These are phyloP conservation scores for Petunia secreta DNA, from an alignment of 257 asterid genomes.

Conservation along the genomic window DNA sequence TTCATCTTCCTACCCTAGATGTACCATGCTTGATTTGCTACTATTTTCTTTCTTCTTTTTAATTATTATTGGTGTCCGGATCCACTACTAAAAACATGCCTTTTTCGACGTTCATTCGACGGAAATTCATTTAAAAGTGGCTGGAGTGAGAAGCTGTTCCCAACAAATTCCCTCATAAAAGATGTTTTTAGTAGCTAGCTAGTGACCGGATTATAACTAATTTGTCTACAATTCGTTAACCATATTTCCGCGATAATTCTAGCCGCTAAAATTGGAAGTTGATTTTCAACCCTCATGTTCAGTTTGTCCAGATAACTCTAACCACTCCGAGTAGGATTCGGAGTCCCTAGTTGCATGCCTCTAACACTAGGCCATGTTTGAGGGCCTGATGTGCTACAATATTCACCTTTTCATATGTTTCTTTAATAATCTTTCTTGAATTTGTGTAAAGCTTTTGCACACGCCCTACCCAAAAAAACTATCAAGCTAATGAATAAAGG, in stretches of 20 bases:
- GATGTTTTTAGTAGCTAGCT: no score
- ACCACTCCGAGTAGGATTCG: background rate
- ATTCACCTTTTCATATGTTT: background rate
- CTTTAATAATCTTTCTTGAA: background rate
- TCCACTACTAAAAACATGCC: background rate
- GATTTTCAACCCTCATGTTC: no score
- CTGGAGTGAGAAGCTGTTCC: no score
- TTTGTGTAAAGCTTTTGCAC: background rate
- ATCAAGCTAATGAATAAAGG: background rate
- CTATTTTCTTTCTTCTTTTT: background rate
- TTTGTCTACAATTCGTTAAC: no score
- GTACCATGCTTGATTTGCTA: slow-evolving; percentile 16
- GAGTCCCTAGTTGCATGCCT: background rate
- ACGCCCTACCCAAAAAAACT: slow-evolving; percentile 11
- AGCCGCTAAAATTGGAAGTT: background rate
- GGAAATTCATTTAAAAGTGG: no score
- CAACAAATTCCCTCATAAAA: no score
- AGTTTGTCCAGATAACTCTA: no score
- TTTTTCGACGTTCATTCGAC: no score
- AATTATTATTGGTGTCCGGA: background rate
- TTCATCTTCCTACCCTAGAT: slow-evolving; percentile 19
- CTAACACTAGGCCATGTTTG: background rate
- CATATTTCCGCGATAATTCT: background rate
- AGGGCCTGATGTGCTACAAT: background rate
- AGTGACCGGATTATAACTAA: background rate